These are phyloP conservation scores for Aspergillus mulundensis DNA, from an alignment of 495 filamentous ascomycete genomes.

Conservation along the genomic window DNA sequence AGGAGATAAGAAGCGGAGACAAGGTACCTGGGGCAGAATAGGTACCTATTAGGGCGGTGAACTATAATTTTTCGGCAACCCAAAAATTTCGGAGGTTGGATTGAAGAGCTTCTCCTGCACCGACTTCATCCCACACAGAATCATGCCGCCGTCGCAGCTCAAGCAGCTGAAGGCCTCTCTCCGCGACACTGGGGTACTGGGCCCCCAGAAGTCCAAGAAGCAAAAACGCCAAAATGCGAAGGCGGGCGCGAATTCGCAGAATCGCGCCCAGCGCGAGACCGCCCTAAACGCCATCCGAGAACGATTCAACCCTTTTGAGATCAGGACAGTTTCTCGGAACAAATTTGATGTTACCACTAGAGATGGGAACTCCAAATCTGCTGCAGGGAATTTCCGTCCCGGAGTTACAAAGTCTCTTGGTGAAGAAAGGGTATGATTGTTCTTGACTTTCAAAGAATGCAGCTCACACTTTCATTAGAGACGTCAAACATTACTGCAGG, in stretches of 20 bases:
- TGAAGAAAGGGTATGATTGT: conserved; percentile 69
- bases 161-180: conserved; percentile 92
- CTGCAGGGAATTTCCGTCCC: conserved; percentile 57
- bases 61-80: conserved; percentile 23
- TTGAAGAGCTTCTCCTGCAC: conserved; percentile 6
- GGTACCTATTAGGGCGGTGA: conserved; percentile 39
- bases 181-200: conserved; percentile 78
- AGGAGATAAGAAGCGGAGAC: conserved; percentile 28
- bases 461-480: conserved; percentile 47
- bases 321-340: conserved; percentile 64
- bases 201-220: conserved; percentile 88
- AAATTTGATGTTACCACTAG: conserved; percentile 75
- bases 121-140: conserved; percentile 20
- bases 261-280: conserved; percentile 67
- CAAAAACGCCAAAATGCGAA: conserved; percentile 71
- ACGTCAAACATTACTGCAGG: conserved; percentile 72
- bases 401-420: conserved; percentile 79
- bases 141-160: conserved; percentile 91
- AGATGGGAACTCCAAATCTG: conserved; percentile 44
- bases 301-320: conserved; percentile 95
- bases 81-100: conserved; percentile 23
- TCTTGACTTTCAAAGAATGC: not conserved
- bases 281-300: conserved; percentile 83
- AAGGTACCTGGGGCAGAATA: conserved; percentile 33
- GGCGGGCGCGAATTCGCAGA: conserved; percentile 54